Evolutionary conservation across 306 rosid species (phyloP), one percentile per base, ranked within the genome.

Genomic region (Notholithocarpus densiflorus): DNA sequence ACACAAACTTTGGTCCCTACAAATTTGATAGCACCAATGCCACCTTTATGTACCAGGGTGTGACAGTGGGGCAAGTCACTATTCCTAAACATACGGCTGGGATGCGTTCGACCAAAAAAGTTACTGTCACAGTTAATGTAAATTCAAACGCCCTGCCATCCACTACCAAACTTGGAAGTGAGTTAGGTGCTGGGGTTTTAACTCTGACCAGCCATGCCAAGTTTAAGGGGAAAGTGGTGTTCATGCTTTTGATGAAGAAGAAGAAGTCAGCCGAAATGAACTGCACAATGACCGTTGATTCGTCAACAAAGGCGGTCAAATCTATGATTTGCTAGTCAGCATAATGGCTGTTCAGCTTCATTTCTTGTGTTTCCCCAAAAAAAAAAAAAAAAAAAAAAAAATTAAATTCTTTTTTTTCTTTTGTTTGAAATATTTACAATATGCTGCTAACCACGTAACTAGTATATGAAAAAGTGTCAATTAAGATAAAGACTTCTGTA

Each of bases 1-100:
- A 84, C 76, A 10, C 74, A 2, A 84, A 84, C 76, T 84, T 72
- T 37, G 87, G 87, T 0, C 64, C 81, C 20, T 84, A 57, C 56
- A 80, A 76, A 57, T 84, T 71, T 40, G 73, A 76, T 2, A 74
- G 26, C 62, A 71, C 75, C 75, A 26, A 31, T 4, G 45, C 21
- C 61, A 65, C 75, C 34, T 84, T 80, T 56, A 19, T 68, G 52
- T 56, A 69, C 68, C 19, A 23, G 53, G 79, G 79, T 7, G 37
- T 59, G 21, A 43, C 68, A 0, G 79, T 84, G 0, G 87, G 87
- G 14, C 68, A 80, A 54, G 76, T 34, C 6, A 21, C 23, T 10
- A 80, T 84, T 55, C 79, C 75, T 0, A 71, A 72, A 14, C 70
- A 79, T 18, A 84, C 80, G 72, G 84, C 66, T 6, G 76, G 82